Evolutionary conservation across 2,329 filamentous ascomycete genomes (phyloP), one percentile per base, ranked within the genome.

Genomic region (Sordariomycetes sp.): DNA sequence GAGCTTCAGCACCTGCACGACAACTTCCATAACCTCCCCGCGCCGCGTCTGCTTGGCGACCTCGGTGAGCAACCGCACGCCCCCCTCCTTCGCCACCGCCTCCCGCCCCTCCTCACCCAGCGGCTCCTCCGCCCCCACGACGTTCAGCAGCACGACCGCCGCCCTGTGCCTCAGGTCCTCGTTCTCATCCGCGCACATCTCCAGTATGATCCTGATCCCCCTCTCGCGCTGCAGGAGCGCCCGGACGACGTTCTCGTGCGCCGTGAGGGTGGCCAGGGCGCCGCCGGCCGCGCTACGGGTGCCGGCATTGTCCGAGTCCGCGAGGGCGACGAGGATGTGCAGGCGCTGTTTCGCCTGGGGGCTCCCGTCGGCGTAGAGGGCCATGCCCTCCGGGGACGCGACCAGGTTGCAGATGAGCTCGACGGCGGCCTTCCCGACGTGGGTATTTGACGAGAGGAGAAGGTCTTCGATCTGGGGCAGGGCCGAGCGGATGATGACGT

Each of bases 391-490:
- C 0, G 85, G 81, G 1, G 79, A 79, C 59, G 87, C 85, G 68
- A 90, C 87, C 18, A 99, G 79, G 66, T 99, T 99, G 74, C 94
- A 99, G 24, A 97, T 79, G 2, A 99, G 79, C 70, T 99, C 92
- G 28, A 90, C 89, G 0, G 90, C 83, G 0, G 93, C 93, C 55
- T 93, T 89, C 59, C 88, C 86, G 20, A 99, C 81, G 62, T 88
- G 79, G 1, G 77, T 72, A 68, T 96, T 94, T 52, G 82, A 81
- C 16, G 85, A 87, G 1, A 97, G 80, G 1, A 97, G 76, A 20
- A 92, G 81, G 63, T 97, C 90, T 69, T 97, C 94, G 51, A 96
- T 79, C 22, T 83, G 82, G 1, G 83, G 69, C 82, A 90, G 96
- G 1, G 87, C 83, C 3, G 81, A 76, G 11, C 88, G 83, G 40